These are phyloP conservation scores for Kwoniella dejecticola DNA, from an alignment of 768 basidiomycete species.

Conservation along the genomic window DNA sequence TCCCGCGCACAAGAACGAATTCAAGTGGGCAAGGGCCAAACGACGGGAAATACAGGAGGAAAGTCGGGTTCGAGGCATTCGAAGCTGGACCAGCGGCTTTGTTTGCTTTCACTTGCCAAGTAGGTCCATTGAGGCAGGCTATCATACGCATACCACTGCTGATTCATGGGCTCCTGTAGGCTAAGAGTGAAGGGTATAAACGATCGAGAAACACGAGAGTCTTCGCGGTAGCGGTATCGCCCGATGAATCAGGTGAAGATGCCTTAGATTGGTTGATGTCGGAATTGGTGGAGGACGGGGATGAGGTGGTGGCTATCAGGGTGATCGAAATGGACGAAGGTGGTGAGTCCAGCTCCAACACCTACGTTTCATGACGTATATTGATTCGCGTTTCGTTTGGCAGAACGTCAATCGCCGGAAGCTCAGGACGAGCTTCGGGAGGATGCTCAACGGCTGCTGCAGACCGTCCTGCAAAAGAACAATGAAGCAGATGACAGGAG, in stretches of 20 bases:
- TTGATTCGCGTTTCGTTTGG: conserved; percentile 51
- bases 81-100: conserved; percentile 52
- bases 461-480: conserved; percentile 74
- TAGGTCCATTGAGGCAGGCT: conserved; percentile 13
- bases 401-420: conserved; percentile 62
- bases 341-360: conserved; percentile 59
- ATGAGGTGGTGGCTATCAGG: conserved; percentile 87
- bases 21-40: conserved; percentile 40
- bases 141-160: neutral
- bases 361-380: neutral
- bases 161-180: conserved; percentile 49
- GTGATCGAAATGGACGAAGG: conserved; percentile 86
- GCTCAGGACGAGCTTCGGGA: conserved; percentile 62
- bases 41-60: conserved; percentile 49
- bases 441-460: conserved; percentile 81
- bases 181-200: conserved; percentile 78
- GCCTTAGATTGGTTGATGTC: conserved; percentile 93
- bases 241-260: conserved; percentile 82
- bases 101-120: conserved; percentile 53
- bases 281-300: conserved; percentile 70
- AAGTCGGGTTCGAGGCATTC: conserved; percentile 58
- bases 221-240: conserved; percentile 83
- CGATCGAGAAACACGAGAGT: conserved; percentile 76
- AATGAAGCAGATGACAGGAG: conserved; percentile 77
- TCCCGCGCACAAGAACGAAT: conserved; percentile 49